Conservation (phyloP, 441 rosid species). For the Gossypium davidsonii region DNA sequence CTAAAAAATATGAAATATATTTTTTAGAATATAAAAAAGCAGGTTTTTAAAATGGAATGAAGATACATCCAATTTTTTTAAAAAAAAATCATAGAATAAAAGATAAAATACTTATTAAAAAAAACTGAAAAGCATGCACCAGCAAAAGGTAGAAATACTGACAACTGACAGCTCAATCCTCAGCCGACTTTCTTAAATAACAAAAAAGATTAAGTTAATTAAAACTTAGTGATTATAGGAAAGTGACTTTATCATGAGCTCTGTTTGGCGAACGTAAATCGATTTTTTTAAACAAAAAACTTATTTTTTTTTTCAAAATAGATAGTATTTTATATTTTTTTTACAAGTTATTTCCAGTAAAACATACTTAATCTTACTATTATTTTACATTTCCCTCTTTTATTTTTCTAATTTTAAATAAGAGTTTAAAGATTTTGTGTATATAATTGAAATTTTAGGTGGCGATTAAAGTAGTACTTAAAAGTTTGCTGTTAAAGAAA, state of each 20-base stretch:
- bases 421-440: neutral
- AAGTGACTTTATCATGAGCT: neutral
- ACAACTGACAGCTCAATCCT: slow-evolving; percentile 29
- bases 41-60: too few species aligned
- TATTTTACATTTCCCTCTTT: too few species aligned
- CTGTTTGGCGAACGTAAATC: neutral
- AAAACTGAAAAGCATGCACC: slow-evolving; percentile 12
- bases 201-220: neutral
- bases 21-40: too few species aligned
- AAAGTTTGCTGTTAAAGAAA: neutral
- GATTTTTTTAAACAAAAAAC: neutral
- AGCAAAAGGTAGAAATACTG: slow-evolving; percentile 20
- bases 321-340: neutral
- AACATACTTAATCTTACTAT: too few species aligned
- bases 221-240: slow-evolving; percentile 9
- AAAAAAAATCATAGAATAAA: neutral
- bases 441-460: neutral
- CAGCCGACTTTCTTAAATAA: slow-evolving; percentile 32
- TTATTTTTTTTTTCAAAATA: neutral
- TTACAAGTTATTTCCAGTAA: neutral
- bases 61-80: too few species aligned
- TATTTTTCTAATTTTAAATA: neutral
- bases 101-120: neutral
- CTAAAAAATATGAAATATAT: too few species aligned
- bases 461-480: neutral